Conservation (phyloP, 805 yeast genomes). For the Candida insectalens region DNA sequence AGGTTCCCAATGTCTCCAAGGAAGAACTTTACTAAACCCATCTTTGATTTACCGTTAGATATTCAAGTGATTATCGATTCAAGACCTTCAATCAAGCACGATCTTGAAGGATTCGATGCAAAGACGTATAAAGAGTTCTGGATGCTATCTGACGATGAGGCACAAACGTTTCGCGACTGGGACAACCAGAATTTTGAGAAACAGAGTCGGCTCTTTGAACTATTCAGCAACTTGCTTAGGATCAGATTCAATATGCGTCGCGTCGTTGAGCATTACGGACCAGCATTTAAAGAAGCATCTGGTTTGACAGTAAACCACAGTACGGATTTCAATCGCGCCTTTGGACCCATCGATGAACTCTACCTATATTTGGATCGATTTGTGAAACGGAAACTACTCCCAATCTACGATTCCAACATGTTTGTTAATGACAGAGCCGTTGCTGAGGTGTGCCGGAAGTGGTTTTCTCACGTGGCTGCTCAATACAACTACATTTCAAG, state of each 20-base stretch:
- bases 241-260: conserved; percentile 19
- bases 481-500: conserved; percentile 20
- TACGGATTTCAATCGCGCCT: conserved; percentile 18
- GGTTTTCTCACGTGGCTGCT: conserved; percentile 18
- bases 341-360: conserved; percentile 17
- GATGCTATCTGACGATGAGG: conserved; percentile 18
- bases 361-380: conserved; percentile 18
- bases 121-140: conserved; percentile 20
- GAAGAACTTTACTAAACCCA: not conserved
- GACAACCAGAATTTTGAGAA: conserved; percentile 17
- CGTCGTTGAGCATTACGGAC: conserved; percentile 20
- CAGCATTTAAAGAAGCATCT: conserved; percentile 10
- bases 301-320: conserved; percentile 7
- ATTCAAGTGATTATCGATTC: conserved; percentile 18
- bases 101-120: conserved; percentile 15
- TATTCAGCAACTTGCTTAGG: conserved; percentile 16
- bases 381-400: conserved; percentile 15
- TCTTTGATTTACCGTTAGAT: conserved; percentile 12
- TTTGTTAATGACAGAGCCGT: conserved; percentile 21
- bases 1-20: conserved; percentile 2
- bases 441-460: conserved; percentile 13
- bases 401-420: conserved; percentile 18
- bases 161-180: conserved; percentile 14
- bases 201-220: conserved; percentile 23
- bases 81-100: conserved; percentile 16